Percentiles rank a stretch among this genome's conserved stretches.
Evolutionary conservation across 164 flowering plant genomes (phyloP).

Genomic region (Dillenia suffruticosa): DNA sequence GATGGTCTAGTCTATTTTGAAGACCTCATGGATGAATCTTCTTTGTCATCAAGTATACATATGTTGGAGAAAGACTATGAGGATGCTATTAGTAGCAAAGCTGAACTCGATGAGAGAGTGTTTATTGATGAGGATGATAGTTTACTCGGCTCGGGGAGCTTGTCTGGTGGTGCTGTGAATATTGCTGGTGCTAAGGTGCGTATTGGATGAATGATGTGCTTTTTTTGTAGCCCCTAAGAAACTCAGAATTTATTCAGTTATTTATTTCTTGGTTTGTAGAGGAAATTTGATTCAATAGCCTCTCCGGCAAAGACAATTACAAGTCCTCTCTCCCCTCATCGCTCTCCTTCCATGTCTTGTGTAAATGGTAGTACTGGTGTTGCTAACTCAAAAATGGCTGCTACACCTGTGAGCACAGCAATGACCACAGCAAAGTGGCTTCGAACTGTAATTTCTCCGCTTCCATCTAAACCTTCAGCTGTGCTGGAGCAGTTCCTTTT

Average conservation of each 20-base stretch:
- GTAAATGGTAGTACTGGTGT: conserved; percentile 35
- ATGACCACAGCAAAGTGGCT: conserved; percentile 99
- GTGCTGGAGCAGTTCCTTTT: conserved; percentile 61
- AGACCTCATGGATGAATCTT: conserved; percentile 67
- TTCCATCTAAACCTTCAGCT: conserved; percentile 77
- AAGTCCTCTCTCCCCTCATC: conserved; percentile 68
- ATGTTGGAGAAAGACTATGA: conserved; percentile 79
- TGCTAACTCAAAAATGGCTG: conserved; percentile 43
- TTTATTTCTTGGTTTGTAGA: conserved; percentile 30
- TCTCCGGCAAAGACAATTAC: conserved; percentile 77
- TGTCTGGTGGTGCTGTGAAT: conserved; percentile 69
- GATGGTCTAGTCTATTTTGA: conserved; percentile 84
- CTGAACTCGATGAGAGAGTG: conserved; percentile 86
- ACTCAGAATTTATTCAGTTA: conserved; percentile 1
- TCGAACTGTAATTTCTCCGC: conserved; percentile 76
- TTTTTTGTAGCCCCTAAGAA: neutral
- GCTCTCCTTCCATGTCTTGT: conserved; percentile 56
- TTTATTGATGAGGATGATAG: conserved; percentile 80
- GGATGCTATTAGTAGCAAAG: conserved; percentile 54
- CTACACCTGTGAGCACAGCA: conserved; percentile 95
- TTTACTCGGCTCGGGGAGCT: conserved; percentile 76
- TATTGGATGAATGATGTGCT: conserved; percentile 2
- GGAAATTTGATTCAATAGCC: conserved; percentile 60
- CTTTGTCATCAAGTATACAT: conserved; percentile 47
- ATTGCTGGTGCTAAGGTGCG: conserved; percentile 64